These are phyloP conservation scores for Ceratobasidium sp. DNA, from an alignment of 1,284 basidiomycete genomes.

Conservation along the genomic window DNA sequence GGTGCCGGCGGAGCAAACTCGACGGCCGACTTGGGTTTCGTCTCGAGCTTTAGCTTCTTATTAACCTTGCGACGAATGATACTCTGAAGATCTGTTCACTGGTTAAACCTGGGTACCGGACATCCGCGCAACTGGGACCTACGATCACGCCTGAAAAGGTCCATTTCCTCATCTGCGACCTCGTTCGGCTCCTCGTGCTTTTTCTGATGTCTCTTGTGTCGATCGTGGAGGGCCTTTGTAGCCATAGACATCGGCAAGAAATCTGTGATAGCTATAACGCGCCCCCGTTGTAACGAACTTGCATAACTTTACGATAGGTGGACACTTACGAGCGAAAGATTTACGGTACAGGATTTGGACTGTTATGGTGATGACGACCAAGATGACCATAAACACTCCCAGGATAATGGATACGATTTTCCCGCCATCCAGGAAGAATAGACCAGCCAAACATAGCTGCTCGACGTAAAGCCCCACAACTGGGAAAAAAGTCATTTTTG, in stretches of 20 bases:
- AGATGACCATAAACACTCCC: constrained; percentile 46
- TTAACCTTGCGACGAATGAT: constrained; percentile 48
- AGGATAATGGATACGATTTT: constrained; percentile 34
- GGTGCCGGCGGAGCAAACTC: constrained; percentile 40
- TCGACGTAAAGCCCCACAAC: constrained; percentile 50
- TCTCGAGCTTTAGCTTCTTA: constrained; percentile 42
- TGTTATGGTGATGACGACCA: constrained; percentile 44
- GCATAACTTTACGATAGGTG: not conserved
- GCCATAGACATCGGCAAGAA: constrained; percentile 46
- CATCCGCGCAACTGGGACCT: not conserved
- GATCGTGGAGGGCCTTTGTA: constrained; percentile 45
- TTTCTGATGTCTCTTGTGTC: constrained; percentile 38
- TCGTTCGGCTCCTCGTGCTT: constrained; percentile 5
- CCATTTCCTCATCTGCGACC: constrained; percentile 35
- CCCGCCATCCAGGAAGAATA: constrained; percentile 48
- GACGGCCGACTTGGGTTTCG: constrained; percentile 30
- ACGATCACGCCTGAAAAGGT: constrained; percentile 47
- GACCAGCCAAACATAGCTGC: constrained; percentile 48
- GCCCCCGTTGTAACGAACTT: not conserved
- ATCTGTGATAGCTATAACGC: constrained; percentile 38
- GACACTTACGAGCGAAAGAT: constrained; percentile 45
- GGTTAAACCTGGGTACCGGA: not conserved
- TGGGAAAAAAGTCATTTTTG: not conserved
- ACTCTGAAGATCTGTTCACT: constrained; percentile 24
- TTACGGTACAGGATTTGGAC: constrained; percentile 44